Base-by-base conservation (phyloP, 257 asterid genomes). In the Solanum commersonii region DNA sequence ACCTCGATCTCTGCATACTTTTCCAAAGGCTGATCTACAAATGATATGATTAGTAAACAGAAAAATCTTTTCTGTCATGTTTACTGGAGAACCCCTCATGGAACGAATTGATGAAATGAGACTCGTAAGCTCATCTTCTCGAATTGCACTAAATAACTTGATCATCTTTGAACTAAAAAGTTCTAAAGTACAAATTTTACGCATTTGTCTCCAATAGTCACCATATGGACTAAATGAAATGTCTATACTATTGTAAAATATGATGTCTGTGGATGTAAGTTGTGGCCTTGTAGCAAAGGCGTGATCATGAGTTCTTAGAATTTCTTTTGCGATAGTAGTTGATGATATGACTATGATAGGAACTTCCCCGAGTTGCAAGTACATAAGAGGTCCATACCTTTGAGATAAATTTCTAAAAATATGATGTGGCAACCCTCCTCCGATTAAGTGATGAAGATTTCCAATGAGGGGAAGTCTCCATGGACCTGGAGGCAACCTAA, bases 131-230 rank as follows among this genome's bases (percentile, higher is more conserved):
- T 74, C 83, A 37, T 22, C 83, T 4, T 35, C 10, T 10, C 52
- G 20, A 22, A 74, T 35, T 20, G 29, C 18, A 11, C 49, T 5
- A 35, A 22, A 86, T 0, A 86, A 87, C 59, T 86, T 89, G 16
- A 89, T 90, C 56, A 87, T 88, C 20, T 73, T 84, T 27, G 20
- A 27, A 56, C 87, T 78, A 8, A 92, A 59, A 33, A 92, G 89
- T 34, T 89, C 90, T 3, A 27, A 25, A 10, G 76, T 83, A 42
- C 90, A 90, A 22, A 92, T 18, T 73, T 89, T 90, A n/a, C 88
- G 90, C 90, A 92, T 88, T 18, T 84, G 77, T 65, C 90, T 84
- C 94, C 93, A 87, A 81, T 89, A 87, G 82, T n/a, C n/a, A n/a
- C n/a, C n/a, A n/a, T n/a, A n/a, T n/a, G 86, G 82, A 11, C 18